Percentiles rank a stretch among this genome's conserved stretches.
phyloP scores from a whole-genome alignment of 352 stramenopile genomes.

The Globisporangium nagaii region DNA sequence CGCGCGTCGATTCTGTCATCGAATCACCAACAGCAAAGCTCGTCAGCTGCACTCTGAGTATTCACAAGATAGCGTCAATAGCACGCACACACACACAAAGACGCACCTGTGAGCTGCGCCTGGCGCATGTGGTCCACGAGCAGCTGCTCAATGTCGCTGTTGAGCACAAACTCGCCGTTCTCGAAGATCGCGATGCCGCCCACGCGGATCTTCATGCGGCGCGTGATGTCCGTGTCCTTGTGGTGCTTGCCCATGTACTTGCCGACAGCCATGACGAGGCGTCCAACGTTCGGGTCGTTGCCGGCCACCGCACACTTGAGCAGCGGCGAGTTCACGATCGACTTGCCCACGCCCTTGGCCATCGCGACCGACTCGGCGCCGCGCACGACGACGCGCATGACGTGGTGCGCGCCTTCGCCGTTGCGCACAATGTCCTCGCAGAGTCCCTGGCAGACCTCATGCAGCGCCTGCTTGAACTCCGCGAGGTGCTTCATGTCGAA shows the following conservation, averaged over 20 bases:
- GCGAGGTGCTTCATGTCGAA: constrained; percentile 71
- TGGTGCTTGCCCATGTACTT: constrained; percentile 96
- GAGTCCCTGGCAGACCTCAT: constrained; percentile 90
- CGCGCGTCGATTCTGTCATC: constrained; percentile 47
- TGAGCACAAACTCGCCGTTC: constrained; percentile 92
- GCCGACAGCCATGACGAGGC: constrained; percentile 94
- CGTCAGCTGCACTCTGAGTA: no score
- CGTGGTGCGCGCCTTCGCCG: constrained; percentile 96
- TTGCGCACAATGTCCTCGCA: constrained; percentile 98
- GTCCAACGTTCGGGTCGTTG: constrained; percentile 98
- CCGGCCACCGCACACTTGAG: constrained; percentile 98
- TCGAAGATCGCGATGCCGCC: constrained; percentile 93
- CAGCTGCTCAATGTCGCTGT: constrained; percentile 89
- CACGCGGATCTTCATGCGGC: constrained; percentile 82
- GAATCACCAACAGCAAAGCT: not conserved
- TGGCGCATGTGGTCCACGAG: constrained; percentile 94
- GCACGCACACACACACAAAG: not conserved
- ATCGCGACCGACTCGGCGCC: constrained; percentile 75
- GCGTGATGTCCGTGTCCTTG: constrained; percentile 70
- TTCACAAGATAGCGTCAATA: not conserved
- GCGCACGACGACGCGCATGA: constrained; percentile 92
- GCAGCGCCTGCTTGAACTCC: constrained; percentile 90
- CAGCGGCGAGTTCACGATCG: constrained; percentile 93
- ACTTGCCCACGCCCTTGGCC: constrained; percentile 88
- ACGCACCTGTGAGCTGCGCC: constrained; percentile 77